Evolutionary conservation across 805 yeast species (phyloP).

Genomic region (Saccharomycopsis malanga): DNA sequence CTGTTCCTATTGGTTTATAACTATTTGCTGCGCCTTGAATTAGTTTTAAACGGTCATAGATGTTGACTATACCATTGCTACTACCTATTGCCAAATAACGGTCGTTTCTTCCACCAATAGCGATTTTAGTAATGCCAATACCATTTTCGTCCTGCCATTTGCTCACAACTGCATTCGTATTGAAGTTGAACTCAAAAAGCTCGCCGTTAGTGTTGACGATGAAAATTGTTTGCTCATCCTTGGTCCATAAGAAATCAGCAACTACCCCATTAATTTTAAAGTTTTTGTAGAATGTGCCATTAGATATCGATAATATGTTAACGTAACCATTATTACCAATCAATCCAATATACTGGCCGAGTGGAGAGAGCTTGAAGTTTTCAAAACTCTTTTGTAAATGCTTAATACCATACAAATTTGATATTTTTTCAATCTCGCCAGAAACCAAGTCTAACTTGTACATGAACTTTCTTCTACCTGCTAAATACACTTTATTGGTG

Average conservation of each 20-base stretch:
- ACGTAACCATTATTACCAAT: conserved; percentile 89
- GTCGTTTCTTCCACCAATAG: conserved; percentile 60
- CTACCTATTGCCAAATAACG: conserved; percentile 88
- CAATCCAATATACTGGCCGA: conserved; percentile 66
- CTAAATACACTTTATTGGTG: conserved; percentile 57
- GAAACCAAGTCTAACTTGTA: conserved; percentile 81
- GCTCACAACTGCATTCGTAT: conserved; percentile 41
- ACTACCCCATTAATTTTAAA: conserved; percentile 85
- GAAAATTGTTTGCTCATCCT: conserved; percentile 39
- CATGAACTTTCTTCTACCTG: conserved; percentile 88
- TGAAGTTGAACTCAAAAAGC: conserved; percentile 76
- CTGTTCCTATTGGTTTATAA: conserved; percentile 50
- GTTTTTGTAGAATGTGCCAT: conserved; percentile 83
- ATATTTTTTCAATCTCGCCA: conserved; percentile 74
- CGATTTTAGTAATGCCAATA: conserved; percentile 70
- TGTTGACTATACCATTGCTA: conserved; percentile 79
- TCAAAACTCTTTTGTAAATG: conserved; percentile 80
- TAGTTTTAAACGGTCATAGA: conserved; percentile 58
- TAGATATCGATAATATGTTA: conserved; percentile 63
- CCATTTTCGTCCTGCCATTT: conserved; percentile 88
- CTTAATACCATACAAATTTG: conserved; percentile 89
- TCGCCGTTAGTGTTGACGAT: conserved; percentile 76
- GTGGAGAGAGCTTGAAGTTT: conserved; percentile 67
- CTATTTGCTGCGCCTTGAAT: conserved; percentile 26
- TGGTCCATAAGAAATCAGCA: conserved; percentile 69